Conservation (phyloP, 129 eudicot species). For the Flaveria linearis region DNA sequence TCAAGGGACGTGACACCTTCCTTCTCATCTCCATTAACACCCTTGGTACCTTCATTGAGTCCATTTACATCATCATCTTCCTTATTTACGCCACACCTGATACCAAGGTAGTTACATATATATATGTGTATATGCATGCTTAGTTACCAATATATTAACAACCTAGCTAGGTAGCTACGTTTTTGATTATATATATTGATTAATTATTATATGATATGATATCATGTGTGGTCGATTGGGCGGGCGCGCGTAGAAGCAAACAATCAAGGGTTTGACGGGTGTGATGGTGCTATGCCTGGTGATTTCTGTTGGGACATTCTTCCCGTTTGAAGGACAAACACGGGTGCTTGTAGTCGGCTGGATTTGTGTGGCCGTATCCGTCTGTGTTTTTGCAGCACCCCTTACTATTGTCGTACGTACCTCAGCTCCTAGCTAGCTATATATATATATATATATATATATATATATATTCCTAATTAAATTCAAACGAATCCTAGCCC, state of each 20-base stretch:
- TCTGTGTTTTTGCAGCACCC: slow-evolving; percentile 89
- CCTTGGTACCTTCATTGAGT: slow-evolving; percentile 68
- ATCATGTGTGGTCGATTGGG: neutral
- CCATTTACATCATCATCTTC: slow-evolving; percentile 68
- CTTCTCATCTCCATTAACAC: slow-evolving; percentile 78
- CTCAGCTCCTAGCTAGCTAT: neutral
- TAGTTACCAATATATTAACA: neutral
- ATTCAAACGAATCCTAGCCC: too few relatives aligned
- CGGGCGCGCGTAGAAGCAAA: slow-evolving; percentile 44
- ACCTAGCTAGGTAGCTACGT: too few relatives aligned
- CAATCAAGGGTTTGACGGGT: slow-evolving; percentile 40
- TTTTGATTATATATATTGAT: too few relatives aligned
- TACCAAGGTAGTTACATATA: slow-evolving; percentile 36
- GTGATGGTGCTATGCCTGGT: slow-evolving; percentile 46
- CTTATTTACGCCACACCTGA: slow-evolving; percentile 53
- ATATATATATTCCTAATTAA: too few relatives aligned
- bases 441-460: too few relatives aligned
- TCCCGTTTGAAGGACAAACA: slow-evolving; percentile 23
- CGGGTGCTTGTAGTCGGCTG: slow-evolving; percentile 71
- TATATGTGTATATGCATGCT: too few relatives aligned
- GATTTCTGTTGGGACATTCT: slow-evolving; percentile 48
- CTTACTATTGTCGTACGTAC: slow-evolving; percentile 58
- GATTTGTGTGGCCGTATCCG: slow-evolving; percentile 73
- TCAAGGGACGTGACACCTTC: slow-evolving; percentile 39
- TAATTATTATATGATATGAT: too few relatives aligned